Conservation (phyloP, 129 eudicot species). For the Erigeron canadensis region DNA sequence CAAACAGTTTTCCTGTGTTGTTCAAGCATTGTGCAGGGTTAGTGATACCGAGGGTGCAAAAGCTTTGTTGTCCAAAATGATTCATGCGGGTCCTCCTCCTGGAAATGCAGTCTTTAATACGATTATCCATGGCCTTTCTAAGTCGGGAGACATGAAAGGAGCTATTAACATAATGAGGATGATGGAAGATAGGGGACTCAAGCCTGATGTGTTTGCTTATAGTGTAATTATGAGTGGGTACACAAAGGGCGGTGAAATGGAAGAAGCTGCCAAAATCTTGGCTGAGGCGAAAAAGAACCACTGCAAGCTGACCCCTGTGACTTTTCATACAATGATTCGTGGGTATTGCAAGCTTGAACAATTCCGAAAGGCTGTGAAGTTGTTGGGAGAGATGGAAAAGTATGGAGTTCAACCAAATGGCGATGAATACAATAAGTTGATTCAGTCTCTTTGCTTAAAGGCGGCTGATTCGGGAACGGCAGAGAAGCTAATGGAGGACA, state of each 20-base stretch:
- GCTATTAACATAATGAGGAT: conserved; percentile 47
- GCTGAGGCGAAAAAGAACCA: conserved; percentile 68
- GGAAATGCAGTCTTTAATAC: conserved; percentile 72
- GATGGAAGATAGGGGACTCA: conserved; percentile 76
- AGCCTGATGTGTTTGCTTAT: conserved; percentile 81
- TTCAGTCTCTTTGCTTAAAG: conserved; percentile 78
- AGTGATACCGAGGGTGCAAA: conserved; percentile 57
- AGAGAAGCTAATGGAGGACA: conserved; percentile 58
- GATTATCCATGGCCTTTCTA: conserved; percentile 54
- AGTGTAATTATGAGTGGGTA: conserved; percentile 82
- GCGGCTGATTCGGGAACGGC: conserved; percentile 88
- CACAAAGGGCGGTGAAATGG: conserved; percentile 65
- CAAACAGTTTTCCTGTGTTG: conserved; percentile 58
- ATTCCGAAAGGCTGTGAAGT: conserved; percentile 60
- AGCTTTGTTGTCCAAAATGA: conserved; percentile 60
- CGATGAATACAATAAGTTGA: conserved; percentile 72
- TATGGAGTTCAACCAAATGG: conserved; percentile 56
- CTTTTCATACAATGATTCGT: conserved; percentile 66
- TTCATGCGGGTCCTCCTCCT: conserved; percentile 81
- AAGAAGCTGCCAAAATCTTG: conserved; percentile 57
- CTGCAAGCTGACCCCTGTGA: conserved; percentile 62
- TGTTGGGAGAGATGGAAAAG: conserved; percentile 69
- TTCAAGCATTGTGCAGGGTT: conserved; percentile 65
- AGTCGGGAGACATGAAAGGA: conserved; percentile 59
- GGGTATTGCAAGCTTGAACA: conserved; percentile 79